phyloP scores from a whole-genome alignment of 78 protist species.

The Reticulomyxa filosa region DNA sequence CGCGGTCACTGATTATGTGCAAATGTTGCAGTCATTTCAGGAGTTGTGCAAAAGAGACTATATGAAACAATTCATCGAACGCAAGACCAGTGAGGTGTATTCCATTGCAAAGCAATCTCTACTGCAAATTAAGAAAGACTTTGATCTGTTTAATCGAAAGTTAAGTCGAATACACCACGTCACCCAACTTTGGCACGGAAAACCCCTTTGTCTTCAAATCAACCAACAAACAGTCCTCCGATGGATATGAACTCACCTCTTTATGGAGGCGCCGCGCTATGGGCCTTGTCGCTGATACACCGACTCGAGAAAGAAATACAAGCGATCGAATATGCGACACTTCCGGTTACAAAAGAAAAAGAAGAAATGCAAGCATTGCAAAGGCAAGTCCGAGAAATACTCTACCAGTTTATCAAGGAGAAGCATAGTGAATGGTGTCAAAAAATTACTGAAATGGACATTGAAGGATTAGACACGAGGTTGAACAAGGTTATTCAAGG shows the following conservation, averaged over 20 bases:
- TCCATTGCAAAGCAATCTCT: not conserved
- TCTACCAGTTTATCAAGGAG: conserved; percentile 25
- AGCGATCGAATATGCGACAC: not conserved
- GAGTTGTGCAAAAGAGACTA: conserved; percentile 33
- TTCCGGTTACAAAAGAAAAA: not conserved
- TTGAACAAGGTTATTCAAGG: too few relatives aligned
- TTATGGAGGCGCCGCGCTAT: conserved; percentile 39
- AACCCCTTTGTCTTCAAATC: too few relatives aligned
- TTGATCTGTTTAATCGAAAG: not conserved
- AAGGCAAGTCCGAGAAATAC: not conserved
- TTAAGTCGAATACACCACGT: too few relatives aligned
- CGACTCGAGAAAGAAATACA: conserved; percentile 1
- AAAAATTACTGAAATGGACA: too few relatives aligned
- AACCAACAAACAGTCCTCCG: too few relatives aligned
- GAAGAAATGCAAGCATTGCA: not conserved
- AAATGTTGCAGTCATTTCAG: conserved; percentile 34
- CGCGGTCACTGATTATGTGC: conserved; percentile 17
- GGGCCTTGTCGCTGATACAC: conserved; percentile 26
- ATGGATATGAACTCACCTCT: too few relatives aligned
- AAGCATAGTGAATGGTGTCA: not conserved
- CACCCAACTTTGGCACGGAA: too few relatives aligned
- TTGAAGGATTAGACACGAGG: too few relatives aligned
- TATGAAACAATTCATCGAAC: conserved; percentile 21
- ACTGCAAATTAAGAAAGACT: not conserved
- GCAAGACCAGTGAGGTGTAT: conserved; percentile 1